Conservation (phyloP, 148 eudicot species). For the Nepenthes gracilis region DNA sequence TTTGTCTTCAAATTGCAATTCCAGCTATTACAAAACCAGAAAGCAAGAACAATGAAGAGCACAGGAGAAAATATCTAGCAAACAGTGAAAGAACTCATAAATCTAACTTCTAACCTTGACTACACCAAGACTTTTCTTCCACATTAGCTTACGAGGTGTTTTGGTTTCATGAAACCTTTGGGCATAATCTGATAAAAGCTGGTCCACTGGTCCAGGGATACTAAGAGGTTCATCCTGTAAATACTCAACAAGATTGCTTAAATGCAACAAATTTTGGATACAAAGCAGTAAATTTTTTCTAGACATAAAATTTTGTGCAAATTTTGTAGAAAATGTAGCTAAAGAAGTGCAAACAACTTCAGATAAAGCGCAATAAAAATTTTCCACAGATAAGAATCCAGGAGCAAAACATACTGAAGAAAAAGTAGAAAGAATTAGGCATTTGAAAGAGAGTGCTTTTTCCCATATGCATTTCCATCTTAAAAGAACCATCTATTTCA, state of each 20-base stretch:
- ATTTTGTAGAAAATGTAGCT: neutral
- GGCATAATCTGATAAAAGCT: constrained; percentile 79
- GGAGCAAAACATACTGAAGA: no score
- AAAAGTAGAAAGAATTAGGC: no score
- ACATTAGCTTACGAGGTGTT: constrained; percentile 86
- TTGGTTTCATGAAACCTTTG: constrained; percentile 84
- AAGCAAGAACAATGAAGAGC: constrained; percentile 6
- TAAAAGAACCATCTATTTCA: no score
- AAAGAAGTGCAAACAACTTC: no score
- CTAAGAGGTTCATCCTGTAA: constrained; percentile 76
- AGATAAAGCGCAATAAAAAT: no score
- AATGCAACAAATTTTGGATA: constrained; percentile 2
- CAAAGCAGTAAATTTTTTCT: neutral
- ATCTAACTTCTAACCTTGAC: constrained; percentile 52
- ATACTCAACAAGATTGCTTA: constrained; percentile 1
- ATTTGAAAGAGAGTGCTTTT: no score
- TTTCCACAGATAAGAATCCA: no score
- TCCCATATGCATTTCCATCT: no score
- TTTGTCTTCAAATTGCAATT: constrained; percentile 82
- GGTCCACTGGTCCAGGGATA: constrained; percentile 62
- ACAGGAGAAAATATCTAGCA: neutral
- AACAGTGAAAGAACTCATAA: no score
- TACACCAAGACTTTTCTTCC: constrained; percentile 97
- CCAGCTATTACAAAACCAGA: constrained; percentile 40
- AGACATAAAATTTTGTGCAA: neutral